Conservation (phyloP, 768 basidiomycete genomes). For the Rickenella mellea region DNA sequence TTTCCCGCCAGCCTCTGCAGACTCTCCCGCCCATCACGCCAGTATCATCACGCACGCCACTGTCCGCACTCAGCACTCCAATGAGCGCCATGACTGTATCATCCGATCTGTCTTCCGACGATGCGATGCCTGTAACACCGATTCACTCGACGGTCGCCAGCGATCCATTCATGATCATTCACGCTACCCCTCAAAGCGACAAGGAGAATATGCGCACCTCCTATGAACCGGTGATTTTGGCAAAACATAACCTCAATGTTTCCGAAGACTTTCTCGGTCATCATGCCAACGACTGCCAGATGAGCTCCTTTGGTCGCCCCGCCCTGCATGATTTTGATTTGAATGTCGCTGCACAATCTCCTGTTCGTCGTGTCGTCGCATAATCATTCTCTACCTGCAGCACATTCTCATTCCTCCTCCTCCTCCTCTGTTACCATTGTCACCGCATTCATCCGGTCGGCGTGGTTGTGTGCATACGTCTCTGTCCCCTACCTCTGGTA, state of each 20-base stretch:
- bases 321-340: constrained; percentile 71
- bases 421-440: constrained; percentile 1
- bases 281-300: constrained; percentile 41
- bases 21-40: constrained; percentile 53
- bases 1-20: constrained; percentile 36
- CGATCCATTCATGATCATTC: constrained; percentile 47
- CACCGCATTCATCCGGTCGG: constrained; percentile 32
- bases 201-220: constrained; percentile 67
- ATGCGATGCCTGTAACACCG: constrained; percentile 64
- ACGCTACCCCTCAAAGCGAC: constrained; percentile 49
- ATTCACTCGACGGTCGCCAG: constrained; percentile 54
- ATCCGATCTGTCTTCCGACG: constrained; percentile 70
- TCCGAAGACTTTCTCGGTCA: not conserved
- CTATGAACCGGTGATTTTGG: constrained; percentile 63
- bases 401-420: constrained; percentile 5
- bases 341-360: constrained; percentile 33
- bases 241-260: constrained; percentile 2
- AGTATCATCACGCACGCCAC: constrained; percentile 30
- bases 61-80: constrained; percentile 58
- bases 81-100: constrained; percentile 64
- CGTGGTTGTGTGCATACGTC: constrained; percentile 45
- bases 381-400: not conserved
- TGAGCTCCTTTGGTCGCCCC: constrained; percentile 74
- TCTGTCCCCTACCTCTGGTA: not conserved
- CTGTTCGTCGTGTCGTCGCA: constrained; percentile 55